phyloP scores from a whole-genome alignment of 805 yeast species.

The Lipomyces chichibuensis region DNA sequence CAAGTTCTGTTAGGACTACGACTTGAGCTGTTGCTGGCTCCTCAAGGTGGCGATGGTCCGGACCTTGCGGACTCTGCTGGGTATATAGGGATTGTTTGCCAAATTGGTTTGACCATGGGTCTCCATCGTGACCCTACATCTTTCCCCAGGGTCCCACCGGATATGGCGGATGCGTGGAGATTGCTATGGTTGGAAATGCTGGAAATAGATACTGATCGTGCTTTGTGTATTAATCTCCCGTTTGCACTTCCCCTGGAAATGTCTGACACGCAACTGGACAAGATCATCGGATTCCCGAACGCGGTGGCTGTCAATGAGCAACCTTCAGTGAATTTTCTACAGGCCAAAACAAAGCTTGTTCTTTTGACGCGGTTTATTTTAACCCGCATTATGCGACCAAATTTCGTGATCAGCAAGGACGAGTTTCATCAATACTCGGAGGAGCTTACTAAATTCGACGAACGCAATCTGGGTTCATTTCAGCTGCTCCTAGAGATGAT shows the following conservation, averaged over 20 bases:
- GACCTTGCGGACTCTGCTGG: slow-evolving; percentile 33
- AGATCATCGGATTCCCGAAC: slow-evolving; percentile 4
- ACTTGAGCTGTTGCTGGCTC: slow-evolving; percentile 32
- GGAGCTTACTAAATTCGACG: slow-evolving; percentile 22
- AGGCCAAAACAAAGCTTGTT: slow-evolving; percentile 15
- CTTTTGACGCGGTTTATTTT: slow-evolving; percentile 23
- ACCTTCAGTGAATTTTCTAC: slow-evolving; percentile 23
- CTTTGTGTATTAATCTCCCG: slow-evolving; percentile 34
- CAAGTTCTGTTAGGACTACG: slow-evolving; percentile 37
- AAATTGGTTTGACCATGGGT: slow-evolving; percentile 39
- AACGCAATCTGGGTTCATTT: slow-evolving; percentile 27
- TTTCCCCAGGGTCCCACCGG: slow-evolving; percentile 32
- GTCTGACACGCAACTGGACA: slow-evolving; percentile 24
- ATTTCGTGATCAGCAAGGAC: slow-evolving; percentile 2
- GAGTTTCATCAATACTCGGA: slow-evolving; percentile 13
- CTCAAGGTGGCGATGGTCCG: slow-evolving; percentile 36
- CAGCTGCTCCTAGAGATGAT: slow-evolving; percentile 30
- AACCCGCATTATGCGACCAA: slow-evolving; percentile 9
- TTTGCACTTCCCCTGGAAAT: slow-evolving; percentile 27
- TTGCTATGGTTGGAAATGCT: slow-evolving; percentile 39
- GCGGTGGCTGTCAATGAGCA: slow-evolving; percentile 17
- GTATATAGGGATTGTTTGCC: slow-evolving; percentile 35
- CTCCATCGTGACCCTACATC: slow-evolving; percentile 41
- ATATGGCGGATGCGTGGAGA: slow-evolving; percentile 36
- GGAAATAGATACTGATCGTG: slow-evolving; percentile 34